Conservation (phyloP, 176 grass and related monocot species). For the Phyllostachys edulis region DNA sequence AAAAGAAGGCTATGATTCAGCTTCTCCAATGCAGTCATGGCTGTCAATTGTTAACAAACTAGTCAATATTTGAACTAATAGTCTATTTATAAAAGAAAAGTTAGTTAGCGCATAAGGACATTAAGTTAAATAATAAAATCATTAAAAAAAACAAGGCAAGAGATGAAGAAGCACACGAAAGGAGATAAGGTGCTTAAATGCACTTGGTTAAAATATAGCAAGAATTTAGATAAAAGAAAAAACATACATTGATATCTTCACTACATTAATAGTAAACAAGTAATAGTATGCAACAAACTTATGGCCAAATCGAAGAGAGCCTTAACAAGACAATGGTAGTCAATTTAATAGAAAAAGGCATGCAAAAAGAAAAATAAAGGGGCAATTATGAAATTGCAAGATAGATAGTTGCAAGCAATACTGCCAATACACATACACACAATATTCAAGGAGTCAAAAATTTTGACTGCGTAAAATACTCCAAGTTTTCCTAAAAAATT, state of each 20-base stretch:
- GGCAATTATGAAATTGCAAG: not conserved
- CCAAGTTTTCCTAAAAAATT: not conserved
- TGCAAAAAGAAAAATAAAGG: not conserved
- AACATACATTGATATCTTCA: not conserved
- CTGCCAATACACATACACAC: too few species aligned
- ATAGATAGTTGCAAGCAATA: not conserved
- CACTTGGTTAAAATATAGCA: not conserved
- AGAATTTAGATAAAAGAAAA: not conserved
- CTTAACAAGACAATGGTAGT: not conserved
- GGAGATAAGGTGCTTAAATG: not conserved
- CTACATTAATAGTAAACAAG: not conserved
- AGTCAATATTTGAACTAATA: constrained; percentile 26
- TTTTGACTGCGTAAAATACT: not conserved
- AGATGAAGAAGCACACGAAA: not conserved
- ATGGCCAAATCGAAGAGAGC: not conserved
- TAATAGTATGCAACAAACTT: not conserved
- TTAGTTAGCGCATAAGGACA: not conserved
- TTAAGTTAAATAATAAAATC: not conserved
- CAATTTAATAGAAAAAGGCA: not conserved
- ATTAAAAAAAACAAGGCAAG: not conserved
- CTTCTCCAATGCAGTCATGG: constrained; percentile 45
- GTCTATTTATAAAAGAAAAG: not conserved
- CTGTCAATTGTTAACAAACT: constrained; percentile 34
- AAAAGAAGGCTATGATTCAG: constrained; percentile 67
- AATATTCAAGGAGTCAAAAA: not conserved